Evolutionary conservation across 768 basidiomycete species (phyloP).

Genomic region (Rhizopogon roseolus): DNA sequence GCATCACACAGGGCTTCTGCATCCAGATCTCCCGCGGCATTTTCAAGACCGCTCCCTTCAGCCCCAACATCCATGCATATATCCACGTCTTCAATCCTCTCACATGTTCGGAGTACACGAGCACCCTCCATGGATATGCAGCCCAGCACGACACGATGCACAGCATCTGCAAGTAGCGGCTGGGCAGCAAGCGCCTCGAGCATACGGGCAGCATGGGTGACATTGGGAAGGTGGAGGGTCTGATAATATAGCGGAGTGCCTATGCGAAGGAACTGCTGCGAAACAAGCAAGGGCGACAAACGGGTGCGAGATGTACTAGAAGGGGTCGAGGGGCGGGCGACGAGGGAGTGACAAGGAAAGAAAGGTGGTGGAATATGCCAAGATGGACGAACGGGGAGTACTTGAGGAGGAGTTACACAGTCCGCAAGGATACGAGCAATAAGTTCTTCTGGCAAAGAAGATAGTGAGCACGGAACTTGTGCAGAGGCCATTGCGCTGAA

Average conservation of each 20-base stretch:
- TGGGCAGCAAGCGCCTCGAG: constrained; percentile 31
- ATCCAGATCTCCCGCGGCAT: constrained; percentile 13
- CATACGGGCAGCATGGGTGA: constrained; percentile 33
- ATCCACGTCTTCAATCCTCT: constrained; percentile 35
- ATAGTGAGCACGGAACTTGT: constrained; percentile 11
- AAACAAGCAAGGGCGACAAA: constrained; percentile 46
- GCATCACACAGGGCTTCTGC: constrained; percentile 36
- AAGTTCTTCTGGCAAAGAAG: constrained; percentile 37
- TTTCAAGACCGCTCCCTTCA: not conserved
- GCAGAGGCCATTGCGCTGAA: not conserved
- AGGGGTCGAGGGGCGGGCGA: constrained; percentile 3
- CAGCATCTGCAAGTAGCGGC: constrained; percentile 33
- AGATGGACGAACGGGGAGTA: constrained; percentile 15
- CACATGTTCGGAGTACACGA: constrained; percentile 28
- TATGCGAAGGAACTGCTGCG: constrained; percentile 48
- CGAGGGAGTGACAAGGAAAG: constrained; percentile 4
- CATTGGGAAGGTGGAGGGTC: constrained; percentile 39
- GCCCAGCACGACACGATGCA: constrained; percentile 37
- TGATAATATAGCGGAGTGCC: constrained; percentile 54
- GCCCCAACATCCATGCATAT: constrained; percentile 25
- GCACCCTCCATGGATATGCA: constrained; percentile 38
- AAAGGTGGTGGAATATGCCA: constrained; percentile 17
- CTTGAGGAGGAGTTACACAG: constrained; percentile 18
- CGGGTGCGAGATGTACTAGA: constrained; percentile 13
- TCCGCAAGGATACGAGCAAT: constrained; percentile 41